These are phyloP conservation scores for Pythium aphanidermatum DNA, from an alignment of 352 stramenopile species.

Conservation along the genomic window DNA sequence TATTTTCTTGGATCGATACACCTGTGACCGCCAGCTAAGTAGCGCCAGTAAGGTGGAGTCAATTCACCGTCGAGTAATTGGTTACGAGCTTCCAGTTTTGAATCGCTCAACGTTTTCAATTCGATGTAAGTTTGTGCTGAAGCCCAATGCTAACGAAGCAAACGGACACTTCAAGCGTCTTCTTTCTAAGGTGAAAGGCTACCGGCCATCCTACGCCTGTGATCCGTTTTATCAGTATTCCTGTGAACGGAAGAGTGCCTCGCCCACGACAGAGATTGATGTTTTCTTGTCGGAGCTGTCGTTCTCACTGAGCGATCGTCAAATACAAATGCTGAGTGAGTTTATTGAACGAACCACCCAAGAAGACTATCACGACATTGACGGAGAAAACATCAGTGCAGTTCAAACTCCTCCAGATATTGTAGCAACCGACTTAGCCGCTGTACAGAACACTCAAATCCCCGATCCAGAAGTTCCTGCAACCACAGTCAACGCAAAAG, in stretches of 20 bases:
- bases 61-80: constrained; percentile 65
- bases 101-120: constrained; percentile 59
- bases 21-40: constrained; percentile 36
- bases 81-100: constrained; percentile 77
- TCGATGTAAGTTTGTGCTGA: constrained; percentile 47
- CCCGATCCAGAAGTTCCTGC: no score
- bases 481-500: no score
- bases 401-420: no score
- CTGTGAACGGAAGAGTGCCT: constrained; percentile 31
- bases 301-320: constrained; percentile 78
- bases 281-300: constrained; percentile 60
- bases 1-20: constrained; percentile 82
- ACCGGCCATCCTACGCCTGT: constrained; percentile 39
- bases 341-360: constrained; percentile 22
- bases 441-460: no score
- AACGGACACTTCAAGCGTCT: not conserved
- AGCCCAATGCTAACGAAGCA: constrained; percentile 21
- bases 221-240: constrained; percentile 74
- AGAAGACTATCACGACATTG: no score
- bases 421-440: no score
- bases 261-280: constrained; percentile 58
- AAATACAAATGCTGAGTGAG: constrained; percentile 76
- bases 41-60: constrained; percentile 14
- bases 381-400: no score
- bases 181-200: no score